phyloP scores from a whole-genome alignment of 2,329 filamentous ascomycete genomes.

The Fusarium siculi region DNA sequence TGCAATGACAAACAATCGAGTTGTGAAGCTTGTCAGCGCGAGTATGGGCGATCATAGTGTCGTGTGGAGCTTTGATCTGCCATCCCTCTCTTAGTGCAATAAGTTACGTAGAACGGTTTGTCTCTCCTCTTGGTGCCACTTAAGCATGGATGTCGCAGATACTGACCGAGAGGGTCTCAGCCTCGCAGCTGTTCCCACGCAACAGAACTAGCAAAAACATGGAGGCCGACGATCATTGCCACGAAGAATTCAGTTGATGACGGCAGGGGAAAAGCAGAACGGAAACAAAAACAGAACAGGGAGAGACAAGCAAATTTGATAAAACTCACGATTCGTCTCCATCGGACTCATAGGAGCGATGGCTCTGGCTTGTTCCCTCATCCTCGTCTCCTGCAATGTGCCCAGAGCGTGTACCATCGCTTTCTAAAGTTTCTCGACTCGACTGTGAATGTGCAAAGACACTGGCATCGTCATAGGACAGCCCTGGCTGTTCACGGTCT shows the following conservation, averaged over 20 bases:
- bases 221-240: background rate
- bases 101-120: constrained; percentile 6
- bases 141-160: constrained; percentile 34
- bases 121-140: constrained; percentile 24
- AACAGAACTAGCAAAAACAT: constrained; percentile 12
- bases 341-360: constrained; percentile 51
- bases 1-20: background rate
- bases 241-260: background rate
- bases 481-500: constrained; percentile 50
- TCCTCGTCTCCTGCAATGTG: constrained; percentile 49
- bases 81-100: constrained; percentile 18
- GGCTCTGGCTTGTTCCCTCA: constrained; percentile 48
- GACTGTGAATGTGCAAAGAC: constrained; percentile 49
- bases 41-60: constrained; percentile 1
- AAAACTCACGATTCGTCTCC: constrained; percentile 45
- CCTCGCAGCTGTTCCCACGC: constrained; percentile 28
- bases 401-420: constrained; percentile 47
- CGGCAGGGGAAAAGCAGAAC: background rate
- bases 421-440: constrained; percentile 54
- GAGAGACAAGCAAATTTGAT: constrained; percentile 19
- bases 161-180: constrained; percentile 19
- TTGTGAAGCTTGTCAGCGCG: constrained; percentile 8
- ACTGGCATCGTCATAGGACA: constrained; percentile 42
- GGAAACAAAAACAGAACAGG: background rate
- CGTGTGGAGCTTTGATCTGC: constrained; percentile 18